Evolutionary conservation across 768 basidiomycete genomes (phyloP).

Genomic region (Auricularia cornea): DNA sequence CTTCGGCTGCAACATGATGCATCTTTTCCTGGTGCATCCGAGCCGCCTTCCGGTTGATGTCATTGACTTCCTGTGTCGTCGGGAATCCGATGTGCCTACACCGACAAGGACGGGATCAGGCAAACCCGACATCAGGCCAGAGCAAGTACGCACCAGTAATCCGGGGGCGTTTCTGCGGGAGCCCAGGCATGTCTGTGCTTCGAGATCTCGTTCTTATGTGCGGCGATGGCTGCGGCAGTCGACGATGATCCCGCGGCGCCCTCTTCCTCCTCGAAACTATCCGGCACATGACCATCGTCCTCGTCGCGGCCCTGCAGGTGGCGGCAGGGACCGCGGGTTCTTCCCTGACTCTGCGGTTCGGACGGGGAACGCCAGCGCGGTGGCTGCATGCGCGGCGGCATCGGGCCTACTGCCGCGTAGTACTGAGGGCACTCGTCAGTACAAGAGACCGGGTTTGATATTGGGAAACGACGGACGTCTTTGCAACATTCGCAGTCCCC

Average conservation of each 20-base stretch:
- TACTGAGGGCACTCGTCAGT: conserved; percentile 41
- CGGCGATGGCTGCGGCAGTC: conserved; percentile 24
- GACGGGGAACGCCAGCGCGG: conserved; percentile 61
- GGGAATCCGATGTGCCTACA: conserved; percentile 75
- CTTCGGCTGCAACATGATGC: conserved; percentile 50
- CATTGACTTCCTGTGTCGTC: conserved; percentile 66
- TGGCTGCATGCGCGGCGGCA: conserved; percentile 54
- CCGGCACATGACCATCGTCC: too few relatives aligned
- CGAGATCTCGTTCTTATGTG: conserved; percentile 65
- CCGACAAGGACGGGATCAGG: too few relatives aligned
- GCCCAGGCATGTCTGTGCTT: conserved; percentile 67
- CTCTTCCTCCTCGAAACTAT: conserved; percentile 7
- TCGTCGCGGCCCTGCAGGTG: too few relatives aligned
- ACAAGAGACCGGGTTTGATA: background rate
- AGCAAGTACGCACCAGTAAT: conserved; percentile 45
- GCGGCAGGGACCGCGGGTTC: conserved; percentile 3
- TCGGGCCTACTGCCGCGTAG: conserved; percentile 65
- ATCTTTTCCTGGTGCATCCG: conserved; percentile 65
- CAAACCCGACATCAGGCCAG: too few relatives aligned
- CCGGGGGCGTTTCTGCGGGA: conserved; percentile 67
- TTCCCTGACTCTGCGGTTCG: conserved; percentile 27
- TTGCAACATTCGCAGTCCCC: conserved; percentile 78
- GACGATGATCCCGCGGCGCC: conserved; percentile 16
- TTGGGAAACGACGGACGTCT: conserved; percentile 49
- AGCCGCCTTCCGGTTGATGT: conserved; percentile 66